phyloP scores from a whole-genome alignment of 768 basidiomycete species.

The Tricholoma bakamatsutake region DNA sequence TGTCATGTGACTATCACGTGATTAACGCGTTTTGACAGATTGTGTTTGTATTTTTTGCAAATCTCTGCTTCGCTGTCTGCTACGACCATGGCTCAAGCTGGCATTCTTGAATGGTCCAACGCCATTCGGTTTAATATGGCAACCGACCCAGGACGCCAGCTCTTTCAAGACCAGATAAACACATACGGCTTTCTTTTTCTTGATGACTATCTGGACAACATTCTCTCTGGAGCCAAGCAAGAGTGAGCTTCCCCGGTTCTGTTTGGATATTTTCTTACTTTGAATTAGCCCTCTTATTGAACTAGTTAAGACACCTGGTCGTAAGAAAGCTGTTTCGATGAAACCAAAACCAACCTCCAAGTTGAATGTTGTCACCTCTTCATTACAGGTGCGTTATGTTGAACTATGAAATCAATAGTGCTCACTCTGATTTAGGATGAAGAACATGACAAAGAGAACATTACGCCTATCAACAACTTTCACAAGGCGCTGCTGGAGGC shows the following conservation, averaged over 20 bases:
- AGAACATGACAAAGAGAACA: slow-evolving; percentile 31
- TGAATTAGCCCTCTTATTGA: slow-evolving; percentile 63
- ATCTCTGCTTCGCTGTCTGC: not conserved
- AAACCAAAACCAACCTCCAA: slow-evolving; percentile 46
- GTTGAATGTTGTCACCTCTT: slow-evolving; percentile 33
- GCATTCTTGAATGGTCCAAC: slow-evolving; percentile 67
- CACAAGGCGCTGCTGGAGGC: slow-evolving; percentile 38
- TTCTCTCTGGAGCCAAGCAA: slow-evolving; percentile 58
- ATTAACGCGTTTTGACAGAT: not conserved
- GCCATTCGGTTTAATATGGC: slow-evolving; percentile 63
- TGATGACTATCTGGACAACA: slow-evolving; percentile 71
- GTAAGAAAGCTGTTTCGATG: slow-evolving; percentile 53
- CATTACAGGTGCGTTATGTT: slow-evolving; percentile 37
- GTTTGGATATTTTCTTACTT: not conserved
- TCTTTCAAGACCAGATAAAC: slow-evolving; percentile 70
- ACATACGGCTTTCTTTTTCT: slow-evolving; percentile 75
- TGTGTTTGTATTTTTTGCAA: not conserved
- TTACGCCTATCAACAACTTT: slow-evolving; percentile 38
- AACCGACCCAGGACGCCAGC: slow-evolving; percentile 63
- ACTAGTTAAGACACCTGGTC: slow-evolving; percentile 78
- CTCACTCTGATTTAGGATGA: slow-evolving; percentile 25
- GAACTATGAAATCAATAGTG: not conserved
- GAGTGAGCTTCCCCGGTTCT: slow-evolving; percentile 39
- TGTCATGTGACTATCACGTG: not conserved
- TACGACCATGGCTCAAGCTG: slow-evolving; percentile 25